These are phyloP conservation scores for Colletotrichum noveboracense DNA, from an alignment of 2,329 filamentous ascomycete genomes.

Conservation along the genomic window DNA sequence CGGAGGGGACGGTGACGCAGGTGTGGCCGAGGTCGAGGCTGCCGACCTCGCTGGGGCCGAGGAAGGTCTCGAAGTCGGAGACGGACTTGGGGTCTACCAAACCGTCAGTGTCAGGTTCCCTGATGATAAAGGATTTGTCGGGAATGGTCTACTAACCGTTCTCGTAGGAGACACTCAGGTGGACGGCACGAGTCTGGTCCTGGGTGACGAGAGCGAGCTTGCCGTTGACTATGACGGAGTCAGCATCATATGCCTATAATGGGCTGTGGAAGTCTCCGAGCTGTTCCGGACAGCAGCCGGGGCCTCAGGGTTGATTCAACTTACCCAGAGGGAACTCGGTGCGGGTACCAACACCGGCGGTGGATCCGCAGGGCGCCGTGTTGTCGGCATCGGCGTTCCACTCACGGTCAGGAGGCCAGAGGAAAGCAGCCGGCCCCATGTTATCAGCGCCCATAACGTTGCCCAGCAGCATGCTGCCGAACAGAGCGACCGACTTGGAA, in stretches of 20 bases:
- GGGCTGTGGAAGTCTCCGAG: background rate
- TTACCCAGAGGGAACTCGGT: conserved; percentile 62
- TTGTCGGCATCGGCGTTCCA: conserved; percentile 63
- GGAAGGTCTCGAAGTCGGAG: conserved; percentile 44
- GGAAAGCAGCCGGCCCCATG: conserved; percentile 62
- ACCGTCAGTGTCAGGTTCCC: background rate
- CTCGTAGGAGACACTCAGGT: conserved; percentile 58
- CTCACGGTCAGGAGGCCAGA: conserved; percentile 61
- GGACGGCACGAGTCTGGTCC: conserved; percentile 60
- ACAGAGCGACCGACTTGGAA: conserved; percentile 8
- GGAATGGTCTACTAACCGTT: conserved; percentile 41
- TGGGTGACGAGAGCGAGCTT: conserved; percentile 61
- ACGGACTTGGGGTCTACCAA: conserved; percentile 41
- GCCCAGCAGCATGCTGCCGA: conserved; percentile 18
- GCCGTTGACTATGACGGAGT: conserved; percentile 48
- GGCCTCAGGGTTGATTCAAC: conserved; percentile 14
- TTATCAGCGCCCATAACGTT: conserved; percentile 25
- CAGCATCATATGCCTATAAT: background rate
- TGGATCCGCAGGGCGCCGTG: conserved; percentile 61
- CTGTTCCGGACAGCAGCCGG: background rate
- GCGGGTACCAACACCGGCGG: conserved; percentile 49
- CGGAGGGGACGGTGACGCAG: conserved; percentile 44
- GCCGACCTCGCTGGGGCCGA: conserved; percentile 36
- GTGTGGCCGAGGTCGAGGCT: conserved; percentile 50
- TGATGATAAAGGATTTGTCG: too few species aligned